phyloP scores from a whole-genome alignment of 164 flowering plant species.

The Brasenia schreberi region DNA sequence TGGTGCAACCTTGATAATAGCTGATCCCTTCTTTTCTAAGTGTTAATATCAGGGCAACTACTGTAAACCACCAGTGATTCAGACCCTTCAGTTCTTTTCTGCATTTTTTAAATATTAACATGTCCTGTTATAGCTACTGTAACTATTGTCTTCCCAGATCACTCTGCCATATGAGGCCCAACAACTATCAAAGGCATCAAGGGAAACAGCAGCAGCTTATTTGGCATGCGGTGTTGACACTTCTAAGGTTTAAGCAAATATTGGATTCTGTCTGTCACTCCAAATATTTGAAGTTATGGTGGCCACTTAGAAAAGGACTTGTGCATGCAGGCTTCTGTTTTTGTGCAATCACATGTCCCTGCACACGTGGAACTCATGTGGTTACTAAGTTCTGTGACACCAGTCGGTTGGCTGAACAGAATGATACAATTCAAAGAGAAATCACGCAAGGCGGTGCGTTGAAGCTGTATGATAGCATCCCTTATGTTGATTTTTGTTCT shows the following conservation, averaged over 20 bases:
- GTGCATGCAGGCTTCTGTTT: slow-evolving; percentile 67
- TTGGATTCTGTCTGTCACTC: no score
- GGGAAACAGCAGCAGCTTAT: slow-evolving; percentile 85
- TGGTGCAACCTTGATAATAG: no score
- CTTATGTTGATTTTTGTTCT: not conserved
- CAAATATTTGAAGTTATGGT: no score
- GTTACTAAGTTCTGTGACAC: slow-evolving; percentile 77
- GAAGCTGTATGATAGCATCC: slow-evolving; percentile 12
- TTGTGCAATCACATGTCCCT: slow-evolving; percentile 95
- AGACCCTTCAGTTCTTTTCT: no score
- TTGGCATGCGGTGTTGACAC: slow-evolving; percentile 91
- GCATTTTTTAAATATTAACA: no score
- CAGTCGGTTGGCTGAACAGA: slow-evolving; percentile 86
- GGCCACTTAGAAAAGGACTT: not conserved
- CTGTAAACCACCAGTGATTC: no score
- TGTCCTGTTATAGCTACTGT: no score
- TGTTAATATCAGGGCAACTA: no score
- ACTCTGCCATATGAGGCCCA: slow-evolving; percentile 74
- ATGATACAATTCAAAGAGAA: slow-evolving; percentile 99
- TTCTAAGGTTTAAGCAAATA: slow-evolving; percentile 46
- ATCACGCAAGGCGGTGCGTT: slow-evolving; percentile 80
- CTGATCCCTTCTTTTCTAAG: no score
- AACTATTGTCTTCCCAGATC: slow-evolving; percentile 64
- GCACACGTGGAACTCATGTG: slow-evolving; percentile 96
- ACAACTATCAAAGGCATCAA: slow-evolving; percentile 61